A percentile compares a stretch with the other conserved stretches of the same genome.
These are phyloP conservation scores for Pneumocystis jirovecii DNA, from an alignment of 1,139 yeast genomes.

Conservation along the genomic window DNA sequence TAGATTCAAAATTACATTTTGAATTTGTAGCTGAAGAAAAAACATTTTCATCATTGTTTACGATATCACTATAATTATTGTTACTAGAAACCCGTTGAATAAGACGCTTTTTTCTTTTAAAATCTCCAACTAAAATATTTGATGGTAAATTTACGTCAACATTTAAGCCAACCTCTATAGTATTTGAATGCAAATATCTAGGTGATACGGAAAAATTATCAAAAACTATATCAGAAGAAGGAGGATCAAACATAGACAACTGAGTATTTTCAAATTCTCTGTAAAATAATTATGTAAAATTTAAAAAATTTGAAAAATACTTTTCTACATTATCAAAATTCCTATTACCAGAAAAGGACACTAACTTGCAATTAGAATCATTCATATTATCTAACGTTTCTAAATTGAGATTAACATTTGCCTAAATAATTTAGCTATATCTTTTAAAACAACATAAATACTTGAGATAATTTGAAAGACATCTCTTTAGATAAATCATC, in stretches of 20 bases:
- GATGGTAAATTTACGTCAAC: not conserved
- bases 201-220: not conserved
- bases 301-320: not conserved
- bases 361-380: not conserved
- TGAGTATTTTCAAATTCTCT: conserved; percentile 6
- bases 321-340: not conserved
- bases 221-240: conserved; percentile 5
- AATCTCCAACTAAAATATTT: not conserved
- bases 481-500: not conserved
- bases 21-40: conserved; percentile 16
- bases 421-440: not conserved
- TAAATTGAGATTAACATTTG: not conserved
- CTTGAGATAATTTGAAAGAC: not conserved
- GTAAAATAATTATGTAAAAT: not conserved
- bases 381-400: not conserved
- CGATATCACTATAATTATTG: conserved; percentile 1
- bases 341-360: not conserved
- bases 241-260: conserved; percentile 10
- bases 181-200: not conserved
- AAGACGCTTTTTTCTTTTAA: not conserved
- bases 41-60: conserved; percentile 2
- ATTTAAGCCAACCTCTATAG: conserved; percentile 6
- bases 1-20: conserved; percentile 19
- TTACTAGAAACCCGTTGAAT: not conserved
- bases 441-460: not conserved